Evolutionary conservation across 2,329 filamentous ascomycete genomes (phyloP), one percentile per base, ranked within the genome.

Genomic region (Trichoderma hamatum): DNA sequence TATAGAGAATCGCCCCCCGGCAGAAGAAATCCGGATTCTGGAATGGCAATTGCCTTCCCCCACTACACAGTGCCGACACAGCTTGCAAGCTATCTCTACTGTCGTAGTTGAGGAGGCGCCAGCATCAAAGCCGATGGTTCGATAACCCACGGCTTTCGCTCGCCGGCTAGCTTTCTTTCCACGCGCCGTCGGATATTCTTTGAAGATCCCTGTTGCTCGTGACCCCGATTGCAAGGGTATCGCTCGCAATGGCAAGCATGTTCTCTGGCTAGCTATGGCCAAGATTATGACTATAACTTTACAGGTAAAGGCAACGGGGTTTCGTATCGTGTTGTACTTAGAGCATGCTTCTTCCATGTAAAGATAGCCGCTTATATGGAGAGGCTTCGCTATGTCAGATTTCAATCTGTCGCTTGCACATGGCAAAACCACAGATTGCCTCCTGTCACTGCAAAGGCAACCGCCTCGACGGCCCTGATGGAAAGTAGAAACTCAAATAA

Each of bases 161-260:
- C 9, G 26, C 14, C 56, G 52, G 28, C 54, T 66, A 19, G 14
- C 16, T 19, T 39, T 19, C 14, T 39, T n/a, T 26, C 19, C 5
- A 39, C n/a, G n/a, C 52, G 63, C 64, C 39, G 28, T 59, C 64
- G 39, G 52, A 51, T 67, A 24, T 67, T 5, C 36, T n/a, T 14
- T 43, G 39, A 14, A 24, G 34, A 16, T 26, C 28, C 14, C 11
- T 36, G 39, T 5, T 36, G 19, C 54, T 67, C 64, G 54, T 67
- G 63, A 66, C 39, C 32, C 51, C 51, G 30, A 30, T 55, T 58
- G 36, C 63, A 36, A 51, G 63, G 63, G 39, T 59, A 7, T 4
- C 16, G 14, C 11, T 66, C 32, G 61, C 24, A 58, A 49, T 49
- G 63, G 51, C 49, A 65, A 46, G 54, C 5, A 28, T 59, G 19